Evolutionary conservation across 1,139 yeast species (phyloP), one percentile per base, ranked within the genome.

Genomic region (Candida sp.): DNA sequence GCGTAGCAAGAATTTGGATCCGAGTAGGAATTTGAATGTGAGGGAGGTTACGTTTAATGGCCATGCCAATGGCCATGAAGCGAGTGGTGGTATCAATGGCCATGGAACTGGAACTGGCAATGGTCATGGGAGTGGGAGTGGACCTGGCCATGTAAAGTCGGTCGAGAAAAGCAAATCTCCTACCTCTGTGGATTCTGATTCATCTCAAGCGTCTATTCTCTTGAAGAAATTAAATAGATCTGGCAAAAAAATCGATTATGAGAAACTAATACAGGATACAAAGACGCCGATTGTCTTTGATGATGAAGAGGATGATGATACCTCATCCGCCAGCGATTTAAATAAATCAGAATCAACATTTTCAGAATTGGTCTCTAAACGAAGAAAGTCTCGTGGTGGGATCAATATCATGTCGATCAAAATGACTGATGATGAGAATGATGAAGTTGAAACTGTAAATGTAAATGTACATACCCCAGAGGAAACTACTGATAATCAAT

Each of bases 21-120:
- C 79, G 1, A 61, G 59, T 44, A 65, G 58, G 46, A 67, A 69
- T 48, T 58, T 75, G 45, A 71, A 69, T 49, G 66, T 67, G 5
- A 65, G 60, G 47, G 75, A 70, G 39, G 63, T 68, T n/a, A 66
- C 65, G 49, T 70, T 70, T 49, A 60, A 68, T 46, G 71, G 72
- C 12, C 50, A 65, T 35, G 57, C 65, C 43, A 57, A 57, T 41
- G 47, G 19, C 19, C 19, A 15, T 15, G 19, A 15, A 15, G 19
- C 19, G 19, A 15, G 19, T 15, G 19, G 19, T 15, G 19, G 19
- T 15, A 15, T 15, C 22, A n/a, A 11, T 12, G 4, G 22, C 5
- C 6, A 15, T 11, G n/a, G 8, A 5, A 5, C 19, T 8, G 9
- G 9, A 8, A 9, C 19, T 4, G 7, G 30, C 22, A n/a, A 9